These are phyloP conservation scores for Colletotrichum orbiculare DNA, from an alignment of 2,329 filamentous ascomycete species.

Conservation along the genomic window DNA sequence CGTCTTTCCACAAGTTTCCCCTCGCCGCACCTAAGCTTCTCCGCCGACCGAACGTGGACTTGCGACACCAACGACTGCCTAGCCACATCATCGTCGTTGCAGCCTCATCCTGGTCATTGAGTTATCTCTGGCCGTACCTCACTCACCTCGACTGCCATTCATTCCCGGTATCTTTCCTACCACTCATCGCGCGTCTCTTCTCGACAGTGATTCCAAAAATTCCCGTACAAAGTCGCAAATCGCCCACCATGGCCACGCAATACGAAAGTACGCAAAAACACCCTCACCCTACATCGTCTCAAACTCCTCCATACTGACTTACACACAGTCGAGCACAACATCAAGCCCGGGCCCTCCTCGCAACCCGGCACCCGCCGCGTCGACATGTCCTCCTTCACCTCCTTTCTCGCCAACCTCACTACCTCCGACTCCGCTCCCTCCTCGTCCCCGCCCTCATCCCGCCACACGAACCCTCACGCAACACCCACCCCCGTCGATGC, in stretches of 20 bases:
- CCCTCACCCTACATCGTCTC: conserved; percentile 4
- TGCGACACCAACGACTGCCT: conserved; percentile 36
- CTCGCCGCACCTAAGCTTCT: conserved; percentile 19
- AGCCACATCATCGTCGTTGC: conserved; percentile 33
- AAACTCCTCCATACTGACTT: conserved; percentile 15
- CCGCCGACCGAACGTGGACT: conserved; percentile 16
- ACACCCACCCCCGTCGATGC: conserved; percentile 70
- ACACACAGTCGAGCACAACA: conserved; percentile 71
- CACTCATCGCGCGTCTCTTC: background rate
- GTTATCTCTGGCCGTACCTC: conserved; percentile 5
- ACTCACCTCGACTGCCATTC: background rate
- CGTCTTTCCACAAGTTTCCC: background rate
- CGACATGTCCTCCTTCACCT: conserved; percentile 73
- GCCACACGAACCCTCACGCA: conserved; percentile 64
- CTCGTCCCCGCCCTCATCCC: conserved; percentile 1
- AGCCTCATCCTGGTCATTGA: conserved; percentile 22
- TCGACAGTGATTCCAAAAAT: background rate
- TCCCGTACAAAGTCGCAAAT: background rate
- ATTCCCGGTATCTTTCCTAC: background rate
- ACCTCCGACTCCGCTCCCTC: conserved; percentile 43
- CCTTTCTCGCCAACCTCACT: conserved; percentile 66
- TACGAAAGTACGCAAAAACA: conserved; percentile 60
- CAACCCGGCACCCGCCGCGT: conserved; percentile 62
- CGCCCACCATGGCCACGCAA: conserved; percentile 62
- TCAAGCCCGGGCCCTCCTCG: conserved; percentile 56